Base-by-base conservation (phyloP, 192 early-diverging fungal species). In the Ambispora gerdemannii region DNA sequence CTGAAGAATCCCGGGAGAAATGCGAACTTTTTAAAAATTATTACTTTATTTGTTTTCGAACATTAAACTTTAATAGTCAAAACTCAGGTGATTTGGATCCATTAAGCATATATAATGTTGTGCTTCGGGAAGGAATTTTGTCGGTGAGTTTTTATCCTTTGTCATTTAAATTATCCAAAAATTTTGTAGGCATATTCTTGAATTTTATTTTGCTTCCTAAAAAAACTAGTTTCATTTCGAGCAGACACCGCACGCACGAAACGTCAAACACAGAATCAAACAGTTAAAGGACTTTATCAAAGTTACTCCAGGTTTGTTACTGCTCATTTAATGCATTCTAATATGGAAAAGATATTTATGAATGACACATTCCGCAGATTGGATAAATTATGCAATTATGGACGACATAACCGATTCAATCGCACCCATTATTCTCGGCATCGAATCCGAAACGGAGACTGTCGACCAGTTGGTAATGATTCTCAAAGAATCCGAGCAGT, bases 11-110 rank as follows among this genome's bases (percentile, higher is more conserved):
- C 2, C 85, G 93, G 32, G 96, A 98, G 73, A 96, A 92, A 72
- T 89, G 87, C 74, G 95, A 98, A 77, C 81, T 89, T 32, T 98
- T 94, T 77, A 81, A 80, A 59, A 87, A 90, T 76, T 98, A 98
- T 80, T 92, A 92, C 68, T 93, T 94, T 82, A 83, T 94, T 11
- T 86, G 87, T 71, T 93, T 93, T 68, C 83, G 90, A 30, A 85
- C 83, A 0, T 87, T 80, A 70, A 79, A 81, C 17, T 34, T 74
- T 28, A 74, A 81, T 50, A 74, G 47, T 8, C 62, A 72, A 60
- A 75, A 72, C 64, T 63, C 73, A 24, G 73, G 73, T 32, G 75
- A 71, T 28, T 49, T 84, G 33, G 68, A 72, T 25, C 74, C 83
- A 11, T 71, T 79, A 28, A 84, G 72, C 34, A 74, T 81, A 49